Evolutionary conservation across 208 protist genomes (phyloP), one percentile per base, ranked within the genome.

Genomic region (Trypanosoma boissoni): DNA sequence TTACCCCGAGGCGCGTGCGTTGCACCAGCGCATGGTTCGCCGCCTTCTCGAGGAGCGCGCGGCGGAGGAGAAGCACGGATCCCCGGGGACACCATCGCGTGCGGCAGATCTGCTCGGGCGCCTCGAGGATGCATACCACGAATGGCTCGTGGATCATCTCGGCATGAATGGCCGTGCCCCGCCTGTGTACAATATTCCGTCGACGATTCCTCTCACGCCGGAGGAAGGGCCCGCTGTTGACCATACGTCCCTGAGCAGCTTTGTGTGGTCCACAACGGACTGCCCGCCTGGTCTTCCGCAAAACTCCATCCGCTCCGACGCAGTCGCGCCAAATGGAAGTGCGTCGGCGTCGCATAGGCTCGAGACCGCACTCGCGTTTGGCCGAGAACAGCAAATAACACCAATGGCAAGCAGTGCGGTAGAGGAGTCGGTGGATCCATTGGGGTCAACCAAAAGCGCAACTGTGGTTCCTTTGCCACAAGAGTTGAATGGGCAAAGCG

Each of bases 111-210:
- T 66, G 24, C 21, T 66, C 6, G 52, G 60, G 5, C n/a, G 3
- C 8, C 42, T 66, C n/a, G 60, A 66, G 21, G 60, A 66, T 20
- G 49, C 18, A 20, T 66, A 66, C 42, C 36, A 58, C 24, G 42
- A 66, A 28, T 66, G 60, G 60, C 43, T 66, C 3, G 20, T 66
- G 3, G 37, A 57, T 50, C 52, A 66, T 31, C 43, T 66, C 14
- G 50, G 60, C 23, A 66, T 66, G 9, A 59, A 51, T 26, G 10
- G 26, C 16, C 50, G 60, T 29, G 28, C 21, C n/a, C 34, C 20
- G 42, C 28, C 14, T 4, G 14, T 10, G n/a, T 12, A 39, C 12
- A 39, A 39, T 39, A 39, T 39, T 39, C n/a, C 45, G 0, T 45
- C 45, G 14, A 54, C 57, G 0, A 23, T 8, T 10, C 21, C 18